Evolutionary conservation across 169 alveolate genomes (phyloP).

Genomic region (Sarcocystis neurona): DNA sequence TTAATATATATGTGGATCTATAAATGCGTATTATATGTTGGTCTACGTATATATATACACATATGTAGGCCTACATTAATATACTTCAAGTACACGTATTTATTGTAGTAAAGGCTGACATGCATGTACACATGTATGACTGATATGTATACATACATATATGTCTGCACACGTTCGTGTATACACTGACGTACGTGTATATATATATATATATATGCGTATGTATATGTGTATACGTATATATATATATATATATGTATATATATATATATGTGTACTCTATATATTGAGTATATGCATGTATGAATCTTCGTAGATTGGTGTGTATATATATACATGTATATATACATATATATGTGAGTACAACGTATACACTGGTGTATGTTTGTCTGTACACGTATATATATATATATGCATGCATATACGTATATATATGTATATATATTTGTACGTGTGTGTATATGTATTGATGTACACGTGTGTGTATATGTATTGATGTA

Average conservation of each 20-base stretch:
- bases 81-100: too few relatives aligned
- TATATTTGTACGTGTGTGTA: background rate
- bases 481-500: background rate
- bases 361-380: conserved; percentile 52
- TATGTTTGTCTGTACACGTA: background rate
- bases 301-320: background rate
- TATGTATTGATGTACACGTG: background rate
- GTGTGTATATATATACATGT: background rate
- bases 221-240: background rate
- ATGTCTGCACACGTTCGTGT: background rate
- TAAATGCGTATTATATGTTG: too few relatives aligned
- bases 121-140: too few relatives aligned
- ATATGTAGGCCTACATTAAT: too few relatives aligned
- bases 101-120: too few relatives aligned
- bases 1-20: too few relatives aligned
- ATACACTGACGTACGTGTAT: background rate
- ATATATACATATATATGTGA: conserved; percentile 63
- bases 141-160: background rate
- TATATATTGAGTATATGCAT: conserved; percentile 40
- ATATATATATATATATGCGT: background rate
- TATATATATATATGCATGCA: background rate
- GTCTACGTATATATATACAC: too few relatives aligned
- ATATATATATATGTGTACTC: conserved; percentile 61
- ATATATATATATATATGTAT: background rate
- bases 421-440: background rate